Evolutionary conservation across 352 stramenopile genomes (phyloP).

Genomic region (Globisporangium sylvaticum): DNA sequence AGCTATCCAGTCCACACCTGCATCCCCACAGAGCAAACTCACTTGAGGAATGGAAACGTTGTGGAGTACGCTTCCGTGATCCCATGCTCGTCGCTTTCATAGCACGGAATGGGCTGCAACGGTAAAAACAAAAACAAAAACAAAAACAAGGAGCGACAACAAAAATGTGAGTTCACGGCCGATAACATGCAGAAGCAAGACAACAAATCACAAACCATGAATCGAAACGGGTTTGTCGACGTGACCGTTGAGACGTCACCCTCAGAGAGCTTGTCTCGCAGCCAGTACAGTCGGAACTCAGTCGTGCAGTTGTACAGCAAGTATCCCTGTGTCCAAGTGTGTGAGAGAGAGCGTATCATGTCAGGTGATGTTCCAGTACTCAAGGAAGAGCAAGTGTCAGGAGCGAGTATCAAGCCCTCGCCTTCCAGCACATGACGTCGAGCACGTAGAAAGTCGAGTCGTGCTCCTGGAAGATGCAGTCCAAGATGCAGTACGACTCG

Average conservation of each 20-base stretch:
- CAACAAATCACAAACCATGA: constrained; percentile 40
- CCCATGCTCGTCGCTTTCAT: constrained; percentile 76
- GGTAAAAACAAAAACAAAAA: too few relatives aligned
- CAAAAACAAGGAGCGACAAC: neutral
- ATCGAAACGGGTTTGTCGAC: constrained; percentile 68
- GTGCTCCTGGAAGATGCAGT: constrained; percentile 90
- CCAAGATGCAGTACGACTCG: constrained; percentile 86
- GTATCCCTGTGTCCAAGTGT: constrained; percentile 49
- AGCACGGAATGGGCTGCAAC: constrained; percentile 74
- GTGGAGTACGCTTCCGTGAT: constrained; percentile 75
- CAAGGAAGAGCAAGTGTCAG: neutral
- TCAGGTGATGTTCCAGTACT: neutral
- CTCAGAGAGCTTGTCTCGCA: constrained; percentile 89
- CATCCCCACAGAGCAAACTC: constrained; percentile 11
- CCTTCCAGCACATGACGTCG: constrained; percentile 94
- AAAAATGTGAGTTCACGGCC: neutral
- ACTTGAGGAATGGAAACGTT: constrained; percentile 86
- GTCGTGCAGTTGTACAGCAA: constrained; percentile 91
- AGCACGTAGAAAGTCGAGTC: constrained; percentile 89
- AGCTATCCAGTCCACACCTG: neutral
- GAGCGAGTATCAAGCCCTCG: constrained; percentile 2
- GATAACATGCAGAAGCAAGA: neutral
- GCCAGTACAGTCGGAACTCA: constrained; percentile 90
- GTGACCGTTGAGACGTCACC: constrained; percentile 37
- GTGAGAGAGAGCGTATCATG: neutral